Base-by-base conservation (phyloP, 2,329 filamentous ascomycete species). In the Phialophora chinensis region DNA sequence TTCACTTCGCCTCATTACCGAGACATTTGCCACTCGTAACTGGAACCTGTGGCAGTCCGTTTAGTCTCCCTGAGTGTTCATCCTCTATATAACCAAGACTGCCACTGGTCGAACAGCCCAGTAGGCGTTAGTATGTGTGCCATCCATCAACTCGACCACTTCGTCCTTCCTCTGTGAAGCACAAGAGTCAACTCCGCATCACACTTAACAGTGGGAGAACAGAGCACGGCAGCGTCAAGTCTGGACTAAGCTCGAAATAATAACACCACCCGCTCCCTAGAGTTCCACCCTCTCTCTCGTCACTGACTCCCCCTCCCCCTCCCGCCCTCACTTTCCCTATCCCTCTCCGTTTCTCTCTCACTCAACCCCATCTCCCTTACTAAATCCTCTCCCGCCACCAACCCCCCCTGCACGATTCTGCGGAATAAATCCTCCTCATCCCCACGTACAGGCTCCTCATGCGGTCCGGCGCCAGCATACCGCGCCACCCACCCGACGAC, bases 331-430 rank as follows among this genome's bases (percentile, higher is more conserved):
- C 5, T 44, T 4, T 5, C 35, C 35, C 3, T 42, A 1, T n/a
- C 17, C 17, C 1, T 44, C 12, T 5, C 35, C 35, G 3, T 42
- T 5, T n/a, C 11, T 8, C 23, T 20, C 49, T 27, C 49, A 25
- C 20, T n/a, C 27, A 55, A 17, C 14, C 29, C 29, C 53, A 31
- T 55, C 29, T 35, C 53, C 4, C 29, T 35, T n/a, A 23, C 52
- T 23, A 60, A 44, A 7, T 55, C 31, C 49, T 57, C 42, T 6
- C 29, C 53, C 6, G 31, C 54, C 14, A 25, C 12, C 25, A 61
- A 29, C 4, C 64, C 55, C 4, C 64, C 64, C 54, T 66, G 60
- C 27, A 66, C 54, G 23, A 66, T 63, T 29, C 27, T 56, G n/a
- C 57, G 60, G n/a, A 66, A 62, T 23, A 58, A n/a, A 25, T 57